A percentile compares a stretch with the other conserved stretches of the same genome.
These are phyloP conservation scores for Lentithecium fluviatile DNA, from an alignment of 495 filamentous ascomycete genomes.

Conservation along the genomic window DNA sequence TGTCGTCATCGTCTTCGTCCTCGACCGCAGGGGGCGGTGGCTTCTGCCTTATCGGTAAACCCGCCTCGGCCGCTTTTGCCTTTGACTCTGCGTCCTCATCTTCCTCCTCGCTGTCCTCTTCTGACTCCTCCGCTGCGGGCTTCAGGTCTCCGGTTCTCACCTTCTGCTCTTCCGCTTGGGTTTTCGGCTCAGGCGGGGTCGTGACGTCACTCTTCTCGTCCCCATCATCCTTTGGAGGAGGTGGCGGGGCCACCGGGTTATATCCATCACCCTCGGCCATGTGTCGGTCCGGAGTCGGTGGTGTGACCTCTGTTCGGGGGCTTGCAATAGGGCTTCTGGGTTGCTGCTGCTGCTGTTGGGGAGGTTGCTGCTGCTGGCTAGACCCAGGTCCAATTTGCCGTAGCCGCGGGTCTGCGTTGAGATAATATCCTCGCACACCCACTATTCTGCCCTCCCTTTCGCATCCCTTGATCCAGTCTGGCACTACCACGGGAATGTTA, in stretches of 20 bases:
- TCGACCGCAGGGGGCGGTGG: constrained; percentile 30
- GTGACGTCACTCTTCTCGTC: constrained; percentile 16
- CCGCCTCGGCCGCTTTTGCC: constrained; percentile 29
- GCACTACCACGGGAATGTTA: constrained; percentile 97
- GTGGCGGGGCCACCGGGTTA: constrained; percentile 19
- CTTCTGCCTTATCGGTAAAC: constrained; percentile 21
- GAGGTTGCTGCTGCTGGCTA: constrained; percentile 18
- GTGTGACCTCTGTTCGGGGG: constrained; percentile 48
- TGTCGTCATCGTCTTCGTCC: constrained; percentile 34
- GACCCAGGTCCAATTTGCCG: constrained; percentile 54
- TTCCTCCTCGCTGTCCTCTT: constrained; percentile 39
- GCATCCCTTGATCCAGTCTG: constrained; percentile 95
- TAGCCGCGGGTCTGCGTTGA: constrained; percentile 77
- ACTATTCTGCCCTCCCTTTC: constrained; percentile 91
- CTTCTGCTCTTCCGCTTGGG: constrained; percentile 55
- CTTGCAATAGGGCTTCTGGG: constrained; percentile 30
- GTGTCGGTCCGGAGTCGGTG: constrained; percentile 44
- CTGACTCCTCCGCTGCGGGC: constrained; percentile 49
- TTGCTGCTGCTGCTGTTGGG: constrained; percentile 28
- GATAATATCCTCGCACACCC: constrained; percentile 90
- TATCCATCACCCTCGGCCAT: constrained; percentile 7
- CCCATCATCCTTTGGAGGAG: constrained; percentile 21
- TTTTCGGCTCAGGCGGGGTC: constrained; percentile 35
- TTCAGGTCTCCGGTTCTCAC: constrained; percentile 55
- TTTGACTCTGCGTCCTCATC: constrained; percentile 38